Conservation (phyloP, 2,329 filamentous ascomycete species). For the Plenodomus tracheiphilus region DNA sequence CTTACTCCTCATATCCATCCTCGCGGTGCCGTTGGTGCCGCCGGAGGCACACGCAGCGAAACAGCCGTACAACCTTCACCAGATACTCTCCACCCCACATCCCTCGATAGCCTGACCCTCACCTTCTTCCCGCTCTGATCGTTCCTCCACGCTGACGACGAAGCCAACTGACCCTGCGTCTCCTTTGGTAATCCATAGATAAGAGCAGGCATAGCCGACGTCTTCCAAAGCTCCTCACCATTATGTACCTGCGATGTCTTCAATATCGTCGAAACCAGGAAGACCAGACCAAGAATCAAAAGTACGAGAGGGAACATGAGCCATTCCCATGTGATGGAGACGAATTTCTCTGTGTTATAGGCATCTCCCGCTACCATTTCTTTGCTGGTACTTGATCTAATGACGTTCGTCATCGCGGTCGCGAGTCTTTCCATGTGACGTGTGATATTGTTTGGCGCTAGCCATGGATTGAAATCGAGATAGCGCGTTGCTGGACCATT, state of each 20-base stretch:
- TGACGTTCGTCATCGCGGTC: conserved; percentile 19
- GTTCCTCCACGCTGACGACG: conserved; percentile 2
- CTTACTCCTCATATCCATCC: conserved; percentile 12
- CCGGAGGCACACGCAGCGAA: conserved; percentile 7
- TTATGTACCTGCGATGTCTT: conserved; percentile 21
- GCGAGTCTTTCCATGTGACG: conserved; percentile 21
- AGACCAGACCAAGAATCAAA: conserved; percentile 21
- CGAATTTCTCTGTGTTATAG: conserved; percentile 11
- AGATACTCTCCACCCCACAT: conserved; percentile 24
- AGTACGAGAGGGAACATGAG: conserved; percentile 29
- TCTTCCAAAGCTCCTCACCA: conserved; percentile 32
- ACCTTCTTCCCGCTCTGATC: conserved; percentile 8
- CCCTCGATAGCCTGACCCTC: conserved; percentile 13
- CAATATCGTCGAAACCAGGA: conserved; percentile 28
- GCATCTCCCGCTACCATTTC: conserved; percentile 9
- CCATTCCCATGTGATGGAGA: conserved; percentile 29
- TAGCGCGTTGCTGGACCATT: no score
- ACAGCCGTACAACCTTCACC: conserved; percentile 2
- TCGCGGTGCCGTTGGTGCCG: conserved; percentile 3
- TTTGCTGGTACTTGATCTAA: conserved; percentile 13
- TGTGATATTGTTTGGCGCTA: conserved; percentile 24
- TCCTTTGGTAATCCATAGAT: conserved; percentile 31
- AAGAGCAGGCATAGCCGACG: conserved; percentile 33
- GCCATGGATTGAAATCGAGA: conserved; percentile 15
- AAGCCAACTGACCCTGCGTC: conserved; percentile 11